phyloP scores from a whole-genome alignment of 495 filamentous ascomycete species.

The Neurospora sp. region DNA sequence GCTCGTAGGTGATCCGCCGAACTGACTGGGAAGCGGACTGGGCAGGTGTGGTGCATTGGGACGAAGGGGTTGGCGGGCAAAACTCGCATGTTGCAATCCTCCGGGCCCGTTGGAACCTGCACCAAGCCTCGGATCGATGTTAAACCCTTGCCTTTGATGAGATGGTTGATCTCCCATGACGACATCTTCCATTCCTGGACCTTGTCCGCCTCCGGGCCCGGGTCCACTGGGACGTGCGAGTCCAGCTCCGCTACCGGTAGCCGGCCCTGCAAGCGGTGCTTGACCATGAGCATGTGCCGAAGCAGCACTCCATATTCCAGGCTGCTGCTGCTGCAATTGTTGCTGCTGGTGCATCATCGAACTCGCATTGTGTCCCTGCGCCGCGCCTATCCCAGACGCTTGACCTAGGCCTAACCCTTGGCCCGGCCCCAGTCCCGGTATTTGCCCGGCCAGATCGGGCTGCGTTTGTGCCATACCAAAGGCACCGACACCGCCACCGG shows the following conservation, averaged over 20 bases:
- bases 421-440: neutral
- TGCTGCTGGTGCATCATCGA: neutral
- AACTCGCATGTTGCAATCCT: neutral
- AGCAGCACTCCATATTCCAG: neutral
- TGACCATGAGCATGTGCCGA: neutral
- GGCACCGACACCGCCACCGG: neutral
- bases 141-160: neutral
- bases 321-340: neutral
- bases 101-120: neutral
- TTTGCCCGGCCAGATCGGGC: neutral
- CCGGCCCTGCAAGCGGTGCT: neutral
- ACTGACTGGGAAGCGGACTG: neutral
- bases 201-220: neutral
- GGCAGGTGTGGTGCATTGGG: neutral
- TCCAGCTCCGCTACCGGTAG: neutral
- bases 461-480: neutral
- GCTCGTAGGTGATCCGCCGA: neutral
- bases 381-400: neutral
- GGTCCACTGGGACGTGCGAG: neutral
- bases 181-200: neutral
- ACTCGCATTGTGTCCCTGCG: neutral
- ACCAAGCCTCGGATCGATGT: neutral
- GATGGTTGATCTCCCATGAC: neutral
- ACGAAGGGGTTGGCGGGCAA: neutral
- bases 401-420: neutral